Base-by-base conservation (phyloP, 768 basidiomycete species). In the Tricholoma saponaceum region DNA sequence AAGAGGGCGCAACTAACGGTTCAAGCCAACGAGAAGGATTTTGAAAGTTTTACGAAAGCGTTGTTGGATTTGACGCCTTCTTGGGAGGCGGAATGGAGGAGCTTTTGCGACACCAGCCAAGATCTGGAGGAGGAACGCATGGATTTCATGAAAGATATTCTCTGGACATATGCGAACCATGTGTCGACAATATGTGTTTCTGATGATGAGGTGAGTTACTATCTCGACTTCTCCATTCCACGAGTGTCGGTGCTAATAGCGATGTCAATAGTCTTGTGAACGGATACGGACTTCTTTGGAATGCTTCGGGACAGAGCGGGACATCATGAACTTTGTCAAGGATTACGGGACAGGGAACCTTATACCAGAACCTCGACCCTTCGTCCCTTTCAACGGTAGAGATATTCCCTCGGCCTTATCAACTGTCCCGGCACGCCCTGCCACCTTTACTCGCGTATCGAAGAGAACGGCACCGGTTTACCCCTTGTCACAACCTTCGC, bases 141-240 rank as follows among this genome's bases (percentile, higher is more conserved):
- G 70, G 94, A 95, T 59, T 90, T 95, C 70, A 85, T 91, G 77
- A 98, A 96, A 75, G 93, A 95, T 69, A 89, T 87, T 55, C 78
- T 97, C 63, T 99, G 97, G 96, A 81, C 86, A 5, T 98, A 93
- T 69, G 95, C 96, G 0, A 99, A 99, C 68, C 89, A 87, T 1
- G 84, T 97, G 20, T 97, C 95, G 14, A 92, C 87, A 6, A 84
- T 96, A n/a, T 98, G 96, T 64, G 95, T 99, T 12, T 80, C 85
- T 28, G 96, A 98, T 65, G 97, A 99, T 66, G 86, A 92, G 84
- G 95, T 95, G 55, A 37, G 53, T 50, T 63, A 33, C 20, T 54
- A 44, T 54, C 20, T 54, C 28, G 22, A 33, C 55, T 47, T 37
- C 4, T n/a, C 58, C 4, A 49, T 53, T 26, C 18, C 20, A 46